Evolutionary conservation across 495 filamentous ascomycete species (phyloP).

Genomic region (Penicillium waksmanii): DNA sequence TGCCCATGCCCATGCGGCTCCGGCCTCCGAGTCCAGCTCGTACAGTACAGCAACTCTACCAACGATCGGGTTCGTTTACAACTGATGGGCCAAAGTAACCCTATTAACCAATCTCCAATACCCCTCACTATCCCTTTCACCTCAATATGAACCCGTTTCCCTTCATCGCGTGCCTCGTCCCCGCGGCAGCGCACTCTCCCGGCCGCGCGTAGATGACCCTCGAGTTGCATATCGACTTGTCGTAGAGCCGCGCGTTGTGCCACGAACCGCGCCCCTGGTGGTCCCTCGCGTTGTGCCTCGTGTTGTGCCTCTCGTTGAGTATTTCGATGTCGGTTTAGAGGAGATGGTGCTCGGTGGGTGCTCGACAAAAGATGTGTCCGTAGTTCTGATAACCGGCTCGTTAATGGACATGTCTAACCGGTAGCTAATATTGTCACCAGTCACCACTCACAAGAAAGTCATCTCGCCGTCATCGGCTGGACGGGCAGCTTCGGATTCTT

Average conservation of each 20-base stretch:
- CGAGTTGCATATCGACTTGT: slow-evolving; percentile 47
- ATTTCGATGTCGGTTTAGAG: slow-evolving; percentile 67
- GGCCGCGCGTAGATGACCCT: slow-evolving; percentile 38
- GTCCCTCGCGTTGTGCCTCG: slow-evolving; percentile 35
- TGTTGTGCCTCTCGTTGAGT: slow-evolving; percentile 56
- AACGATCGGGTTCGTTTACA: too few species aligned
- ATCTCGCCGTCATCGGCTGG: slow-evolving; percentile 64
- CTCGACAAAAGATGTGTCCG: slow-evolving; percentile 91
- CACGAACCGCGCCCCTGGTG: slow-evolving; percentile 33
- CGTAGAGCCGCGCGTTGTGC: slow-evolving; percentile 44
- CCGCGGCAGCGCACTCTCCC: slow-evolving; percentile 46
- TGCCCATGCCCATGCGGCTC: not conserved
- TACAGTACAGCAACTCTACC: not conserved
- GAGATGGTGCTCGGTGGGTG: slow-evolving; percentile 69
- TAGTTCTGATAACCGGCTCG: slow-evolving; percentile 63
- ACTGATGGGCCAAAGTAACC: not conserved
- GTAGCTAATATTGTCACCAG: not conserved
- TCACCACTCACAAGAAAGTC: slow-evolving; percentile 81
- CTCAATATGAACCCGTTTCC: not conserved
- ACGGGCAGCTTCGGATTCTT: slow-evolving; percentile 34
- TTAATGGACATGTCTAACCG: not conserved
- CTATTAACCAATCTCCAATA: not conserved
- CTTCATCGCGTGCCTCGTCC: slow-evolving; percentile 43
- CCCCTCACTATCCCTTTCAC: not conserved
- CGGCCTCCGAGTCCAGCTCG: slow-evolving; percentile 5